These are phyloP conservation scores for Aureobasidium pullulans DNA, from an alignment of 2,329 filamentous ascomycete species.

Conservation along the genomic window DNA sequence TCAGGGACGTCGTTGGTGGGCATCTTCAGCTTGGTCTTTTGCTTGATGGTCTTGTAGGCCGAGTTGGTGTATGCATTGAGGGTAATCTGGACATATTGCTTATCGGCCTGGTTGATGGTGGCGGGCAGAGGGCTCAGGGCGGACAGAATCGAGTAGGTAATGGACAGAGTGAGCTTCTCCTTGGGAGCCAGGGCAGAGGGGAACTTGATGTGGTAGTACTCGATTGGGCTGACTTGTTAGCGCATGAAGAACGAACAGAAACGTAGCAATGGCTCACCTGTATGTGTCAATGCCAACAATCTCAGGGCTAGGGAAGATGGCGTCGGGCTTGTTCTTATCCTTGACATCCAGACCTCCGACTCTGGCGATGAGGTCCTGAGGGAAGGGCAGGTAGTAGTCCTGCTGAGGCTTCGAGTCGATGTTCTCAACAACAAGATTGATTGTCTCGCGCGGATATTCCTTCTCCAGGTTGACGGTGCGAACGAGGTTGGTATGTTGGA, in stretches of 20 bases:
- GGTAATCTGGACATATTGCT: conserved; percentile 77
- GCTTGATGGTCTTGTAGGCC: conserved; percentile 78
- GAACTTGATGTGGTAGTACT: conserved; percentile 81
- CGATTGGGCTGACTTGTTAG: conserved; percentile 27
- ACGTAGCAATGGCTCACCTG: conserved; percentile 36
- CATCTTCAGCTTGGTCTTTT: conserved; percentile 96
- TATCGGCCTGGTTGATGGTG: conserved; percentile 72
- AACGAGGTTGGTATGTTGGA: conserved; percentile 88
- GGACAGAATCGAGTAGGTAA: conserved; percentile 74
- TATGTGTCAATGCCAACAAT: conserved; percentile 51
- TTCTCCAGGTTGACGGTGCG: conserved; percentile 90
- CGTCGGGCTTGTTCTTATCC: conserved; percentile 74
- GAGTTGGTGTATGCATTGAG: conserved; percentile 82
- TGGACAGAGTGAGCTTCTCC: conserved; percentile 75
- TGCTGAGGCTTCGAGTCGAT: conserved; percentile 68
- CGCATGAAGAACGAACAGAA: not conserved
- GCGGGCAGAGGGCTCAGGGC: conserved; percentile 75
- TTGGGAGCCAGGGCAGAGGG: conserved; percentile 68
- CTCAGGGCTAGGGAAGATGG: conserved; percentile 58
- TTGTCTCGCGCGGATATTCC: conserved; percentile 77
- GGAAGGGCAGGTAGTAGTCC: conserved; percentile 89
- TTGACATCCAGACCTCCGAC: conserved; percentile 85
- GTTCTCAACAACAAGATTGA: conserved; percentile 95
- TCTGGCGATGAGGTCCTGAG: conserved; percentile 63
- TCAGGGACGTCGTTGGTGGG: conserved; percentile 71